Percentiles rank a stretch among this genome's conserved stretches.
These are phyloP conservation scores for Diaporthe longicolla DNA, from an alignment of 2,329 filamentous ascomycete species.

Conservation along the genomic window DNA sequence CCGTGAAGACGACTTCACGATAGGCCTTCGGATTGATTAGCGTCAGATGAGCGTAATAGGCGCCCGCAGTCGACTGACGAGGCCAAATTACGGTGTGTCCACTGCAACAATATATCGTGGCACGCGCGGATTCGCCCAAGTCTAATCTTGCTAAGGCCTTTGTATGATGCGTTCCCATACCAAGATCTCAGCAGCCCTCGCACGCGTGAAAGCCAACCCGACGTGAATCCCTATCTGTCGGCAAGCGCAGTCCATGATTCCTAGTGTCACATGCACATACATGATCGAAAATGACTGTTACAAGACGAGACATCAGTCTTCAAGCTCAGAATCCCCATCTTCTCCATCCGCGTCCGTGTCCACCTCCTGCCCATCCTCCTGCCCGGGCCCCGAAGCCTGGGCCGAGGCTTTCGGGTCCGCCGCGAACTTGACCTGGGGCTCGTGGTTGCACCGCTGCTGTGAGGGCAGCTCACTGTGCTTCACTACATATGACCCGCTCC, in stretches of 20 bases:
- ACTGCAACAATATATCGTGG: no score
- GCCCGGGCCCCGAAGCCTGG: no score
- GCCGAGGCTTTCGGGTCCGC: neutral
- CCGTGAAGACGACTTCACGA: no score
- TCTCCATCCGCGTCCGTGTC: neutral
- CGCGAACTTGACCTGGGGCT: constrained; percentile 27
- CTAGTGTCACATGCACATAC: neutral
- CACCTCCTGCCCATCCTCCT: neutral
- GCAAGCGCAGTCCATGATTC: neutral
- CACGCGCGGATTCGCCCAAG: no score
- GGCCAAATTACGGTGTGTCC: no score
- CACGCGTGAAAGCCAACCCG: no score
- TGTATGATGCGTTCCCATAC: no score
- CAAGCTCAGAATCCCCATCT: neutral
- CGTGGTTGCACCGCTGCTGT: constrained; percentile 40
- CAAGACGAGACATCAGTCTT: neutral
- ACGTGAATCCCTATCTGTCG: no score
- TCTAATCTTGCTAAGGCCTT: no score
- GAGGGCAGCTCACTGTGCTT: constrained; percentile 21
- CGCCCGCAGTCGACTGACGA: no score
- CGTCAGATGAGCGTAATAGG: no score
- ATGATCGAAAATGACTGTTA: neutral
- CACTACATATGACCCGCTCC: constrained; percentile 37
- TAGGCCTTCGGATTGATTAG: no score
- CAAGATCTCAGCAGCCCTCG: neutral